phyloP scores from a whole-genome alignment of 177 flowering plant genomes.

The Vitis hybrid region DNA sequence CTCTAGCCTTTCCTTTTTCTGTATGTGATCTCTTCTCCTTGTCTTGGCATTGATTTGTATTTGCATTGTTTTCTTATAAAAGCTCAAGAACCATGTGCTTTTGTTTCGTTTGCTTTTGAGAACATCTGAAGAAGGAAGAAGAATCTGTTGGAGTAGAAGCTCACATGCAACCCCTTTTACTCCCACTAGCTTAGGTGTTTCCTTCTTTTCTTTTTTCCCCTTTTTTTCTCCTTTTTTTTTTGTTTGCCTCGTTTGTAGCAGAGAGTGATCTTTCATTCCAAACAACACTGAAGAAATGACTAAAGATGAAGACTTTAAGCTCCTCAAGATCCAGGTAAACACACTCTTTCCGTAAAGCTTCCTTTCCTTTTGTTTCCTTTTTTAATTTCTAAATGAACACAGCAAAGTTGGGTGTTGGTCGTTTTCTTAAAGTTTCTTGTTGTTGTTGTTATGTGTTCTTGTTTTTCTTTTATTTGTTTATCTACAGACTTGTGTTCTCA shows the following conservation, averaged over 20 bases:
- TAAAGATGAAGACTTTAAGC: slow-evolving; percentile 77
- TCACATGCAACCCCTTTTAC: slow-evolving; percentile 20
- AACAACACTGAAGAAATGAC: slow-evolving; percentile 48
- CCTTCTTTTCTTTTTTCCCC: slow-evolving; percentile 2
- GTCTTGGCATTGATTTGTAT: slow-evolving; percentile 11
- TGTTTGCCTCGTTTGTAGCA: slow-evolving; percentile 9
- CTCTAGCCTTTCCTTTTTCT: background rate
- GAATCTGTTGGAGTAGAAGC: slow-evolving; percentile 10
- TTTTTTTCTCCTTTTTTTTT: slow-evolving; percentile 1
- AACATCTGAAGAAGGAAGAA: slow-evolving; percentile 1
- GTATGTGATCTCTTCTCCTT: background rate
- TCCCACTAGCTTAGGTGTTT: slow-evolving; percentile 2
- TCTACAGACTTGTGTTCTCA: slow-evolving; percentile 66
- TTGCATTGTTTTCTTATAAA: background rate
- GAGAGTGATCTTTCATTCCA: slow-evolving; percentile 4
- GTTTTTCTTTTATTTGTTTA: slow-evolving; percentile 4
- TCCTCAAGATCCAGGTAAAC: slow-evolving; percentile 74
- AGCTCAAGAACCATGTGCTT: slow-evolving; percentile 23
- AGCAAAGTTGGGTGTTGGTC: slow-evolving; percentile 18
- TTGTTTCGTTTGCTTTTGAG: slow-evolving; percentile 25
- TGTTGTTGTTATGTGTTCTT: slow-evolving; percentile 4
- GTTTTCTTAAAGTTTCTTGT: slow-evolving; percentile 17
- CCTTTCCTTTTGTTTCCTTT: slow-evolving; percentile 9
- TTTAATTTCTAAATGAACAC: background rate
- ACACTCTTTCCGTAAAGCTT: slow-evolving; percentile 8